phyloP scores from a whole-genome alignment of 2,329 filamentous ascomycete genomes.

The Nothophaeocryptopus gaeumannii region DNA sequence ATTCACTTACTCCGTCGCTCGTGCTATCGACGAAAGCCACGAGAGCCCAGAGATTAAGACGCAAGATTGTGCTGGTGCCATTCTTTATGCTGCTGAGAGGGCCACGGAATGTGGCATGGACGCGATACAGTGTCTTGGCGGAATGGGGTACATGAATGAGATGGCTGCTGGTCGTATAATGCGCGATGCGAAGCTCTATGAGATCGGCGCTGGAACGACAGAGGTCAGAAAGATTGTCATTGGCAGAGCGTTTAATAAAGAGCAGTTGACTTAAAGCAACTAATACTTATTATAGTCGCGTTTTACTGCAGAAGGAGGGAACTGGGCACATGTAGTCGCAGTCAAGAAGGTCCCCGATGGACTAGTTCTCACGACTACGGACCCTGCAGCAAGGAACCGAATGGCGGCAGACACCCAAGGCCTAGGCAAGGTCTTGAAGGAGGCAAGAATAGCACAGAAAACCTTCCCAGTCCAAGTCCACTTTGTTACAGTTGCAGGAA shows the following conservation, averaged over 20 bases:
- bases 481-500: no score
- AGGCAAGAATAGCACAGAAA: no score
- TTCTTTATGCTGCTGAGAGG: slow-evolving; percentile 86
- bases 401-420: no score
- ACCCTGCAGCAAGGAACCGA: no score
- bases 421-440: no score
- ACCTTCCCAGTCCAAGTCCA: no score
- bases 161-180: slow-evolving; percentile 84
- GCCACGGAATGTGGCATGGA: slow-evolving; percentile 85
- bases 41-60: slow-evolving; percentile 60
- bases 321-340: no score
- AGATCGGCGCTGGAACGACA: slow-evolving; percentile 94
- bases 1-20: slow-evolving; percentile 83
- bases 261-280: slow-evolving; percentile 52
- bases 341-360: no score
- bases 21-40: slow-evolving; percentile 66
- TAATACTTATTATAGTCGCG: no score
- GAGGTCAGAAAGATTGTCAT: slow-evolving; percentile 95
- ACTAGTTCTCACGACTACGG: no score
- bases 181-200: slow-evolving; percentile 78
- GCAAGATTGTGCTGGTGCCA: slow-evolving; percentile 91
- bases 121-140: slow-evolving; percentile 87
- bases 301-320: no score
- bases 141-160: slow-evolving; percentile 95
- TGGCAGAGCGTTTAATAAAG: slow-evolving; percentile 84